A percentile compares a stretch with the other conserved stretches of the same genome.
phyloP scores from a whole-genome alignment of 768 basidiomycete species.

The Russula emetica region DNA sequence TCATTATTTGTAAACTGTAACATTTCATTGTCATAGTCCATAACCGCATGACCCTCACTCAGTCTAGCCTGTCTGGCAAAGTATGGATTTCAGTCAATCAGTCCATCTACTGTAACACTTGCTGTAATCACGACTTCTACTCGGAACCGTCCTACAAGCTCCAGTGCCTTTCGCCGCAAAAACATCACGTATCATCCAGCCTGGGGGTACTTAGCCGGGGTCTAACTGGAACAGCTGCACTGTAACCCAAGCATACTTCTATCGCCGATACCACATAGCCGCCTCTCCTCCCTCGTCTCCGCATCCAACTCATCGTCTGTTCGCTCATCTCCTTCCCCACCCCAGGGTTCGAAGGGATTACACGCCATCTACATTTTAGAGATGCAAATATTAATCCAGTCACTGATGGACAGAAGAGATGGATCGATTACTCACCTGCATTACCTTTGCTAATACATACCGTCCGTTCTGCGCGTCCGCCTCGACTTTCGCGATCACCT shows the following conservation, averaged over 20 bases:
- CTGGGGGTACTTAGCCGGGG: not conserved
- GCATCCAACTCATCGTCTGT: constrained; percentile 46
- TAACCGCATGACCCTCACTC: too few species aligned
- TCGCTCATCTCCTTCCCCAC: constrained; percentile 57
- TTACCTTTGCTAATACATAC: constrained; percentile 69
- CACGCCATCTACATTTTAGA: constrained; percentile 67
- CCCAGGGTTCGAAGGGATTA: constrained; percentile 83
- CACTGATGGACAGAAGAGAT: not conserved
- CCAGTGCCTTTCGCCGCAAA: not conserved
- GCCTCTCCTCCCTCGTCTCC: constrained; percentile 64
- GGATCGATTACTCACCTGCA: constrained; percentile 54
- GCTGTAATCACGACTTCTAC: not conserved
- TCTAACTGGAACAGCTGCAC: constrained; percentile 86
- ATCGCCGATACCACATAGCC: constrained; percentile 75
- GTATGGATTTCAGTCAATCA: too few species aligned
- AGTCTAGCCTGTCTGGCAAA: not conserved
- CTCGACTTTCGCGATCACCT: constrained; percentile 77
- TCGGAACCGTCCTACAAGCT: not conserved
- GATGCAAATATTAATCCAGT: not conserved
- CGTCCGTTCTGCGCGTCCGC: constrained; percentile 58
- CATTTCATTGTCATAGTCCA: too few species aligned
- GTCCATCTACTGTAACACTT: not conserved
- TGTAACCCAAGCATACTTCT: constrained; percentile 81
- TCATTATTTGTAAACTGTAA: too few species aligned
- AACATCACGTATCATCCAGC: not conserved